A percentile compares a stretch with the other conserved stretches of the same genome.
Evolutionary conservation across 192 early-diverging fungal genomes (phyloP).

Genomic region (Entomortierella parvispora): DNA sequence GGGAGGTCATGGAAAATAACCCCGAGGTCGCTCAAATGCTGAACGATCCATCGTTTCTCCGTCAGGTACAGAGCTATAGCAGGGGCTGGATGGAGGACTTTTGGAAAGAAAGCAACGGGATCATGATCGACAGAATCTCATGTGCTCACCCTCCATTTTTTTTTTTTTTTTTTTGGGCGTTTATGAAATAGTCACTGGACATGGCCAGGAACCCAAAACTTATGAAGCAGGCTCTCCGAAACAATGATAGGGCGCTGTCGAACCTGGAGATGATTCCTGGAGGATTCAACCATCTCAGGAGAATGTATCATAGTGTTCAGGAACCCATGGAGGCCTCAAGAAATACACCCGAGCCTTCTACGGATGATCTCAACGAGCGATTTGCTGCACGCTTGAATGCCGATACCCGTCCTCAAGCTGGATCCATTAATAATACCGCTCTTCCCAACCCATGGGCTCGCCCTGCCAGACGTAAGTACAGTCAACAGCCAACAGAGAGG

Average conservation of each 20-base stretch:
- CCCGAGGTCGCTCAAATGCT: conserved; percentile 72
- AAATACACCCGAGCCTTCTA: conserved; percentile 45
- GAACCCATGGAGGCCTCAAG: conserved; percentile 66
- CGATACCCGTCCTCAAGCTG: conserved; percentile 56
- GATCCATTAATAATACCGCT: conserved; percentile 60
- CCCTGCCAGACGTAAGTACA: conserved; percentile 22
- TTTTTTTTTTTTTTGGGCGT: not conserved
- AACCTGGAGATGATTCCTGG: conserved; percentile 73
- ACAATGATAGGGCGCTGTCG: conserved; percentile 72
- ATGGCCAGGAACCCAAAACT: conserved; percentile 67
- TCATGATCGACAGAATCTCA: no score
- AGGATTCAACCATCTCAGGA: conserved; percentile 70
- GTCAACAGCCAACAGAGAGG: no score
- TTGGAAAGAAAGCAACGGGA: no score
- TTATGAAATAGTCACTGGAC: conserved; percentile 48
- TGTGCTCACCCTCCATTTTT: not conserved
- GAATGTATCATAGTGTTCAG: conserved; percentile 67
- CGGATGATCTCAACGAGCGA: conserved; percentile 62
- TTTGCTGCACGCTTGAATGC: conserved; percentile 66
- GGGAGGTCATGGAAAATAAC: conserved; percentile 67
- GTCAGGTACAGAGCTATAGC: conserved; percentile 66
- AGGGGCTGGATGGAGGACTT: no score
- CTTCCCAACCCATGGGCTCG: conserved; percentile 70
- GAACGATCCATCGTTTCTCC: conserved; percentile 68
- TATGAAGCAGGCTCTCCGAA: conserved; percentile 69